phyloP scores from a whole-genome alignment of 2,329 filamentous ascomycete species.

The Zymoseptoria ardabiliae region DNA sequence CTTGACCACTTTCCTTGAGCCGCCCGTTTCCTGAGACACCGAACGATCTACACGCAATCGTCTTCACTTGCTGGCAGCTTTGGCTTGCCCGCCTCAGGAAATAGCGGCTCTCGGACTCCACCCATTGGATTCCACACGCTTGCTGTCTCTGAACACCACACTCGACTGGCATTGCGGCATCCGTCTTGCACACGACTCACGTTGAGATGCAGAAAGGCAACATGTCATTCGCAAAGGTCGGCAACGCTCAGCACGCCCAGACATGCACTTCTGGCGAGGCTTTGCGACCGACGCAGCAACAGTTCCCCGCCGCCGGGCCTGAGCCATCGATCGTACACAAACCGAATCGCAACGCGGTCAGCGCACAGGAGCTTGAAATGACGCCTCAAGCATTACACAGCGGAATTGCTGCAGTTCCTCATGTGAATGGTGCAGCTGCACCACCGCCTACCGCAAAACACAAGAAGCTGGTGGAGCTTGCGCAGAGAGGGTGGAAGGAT shows the following conservation, averaged over 20 bases:
- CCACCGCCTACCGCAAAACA: constrained; percentile 8
- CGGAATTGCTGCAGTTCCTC: constrained; percentile 12
- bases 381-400: constrained; percentile 17
- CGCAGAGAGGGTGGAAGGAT: constrained; percentile 11
- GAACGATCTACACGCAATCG: constrained; percentile 21
- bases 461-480: constrained; percentile 18
- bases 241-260: neutral
- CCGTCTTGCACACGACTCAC: constrained; percentile 12
- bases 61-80: constrained; percentile 26
- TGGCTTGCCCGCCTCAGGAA: constrained; percentile 30
- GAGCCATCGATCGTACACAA: constrained; percentile 21
- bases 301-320: constrained; percentile 29
- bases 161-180: constrained; percentile 28
- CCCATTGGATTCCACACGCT: constrained; percentile 4
- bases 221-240: constrained; percentile 34
- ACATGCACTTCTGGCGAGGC: neutral
- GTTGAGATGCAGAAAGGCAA: constrained; percentile 24
- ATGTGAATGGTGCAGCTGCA: constrained; percentile 5
- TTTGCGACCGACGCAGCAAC: constrained; percentile 7
- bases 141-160: constrained; percentile 9
- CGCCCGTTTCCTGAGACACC: constrained; percentile 36
- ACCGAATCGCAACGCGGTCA: constrained; percentile 5
- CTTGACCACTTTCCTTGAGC: constrained; percentile 46
- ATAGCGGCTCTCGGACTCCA: constrained; percentile 29
- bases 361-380: constrained; percentile 12